Evolutionary conservation across 2,329 filamentous ascomycete species (phyloP), one percentile per base, ranked within the genome.

Genomic region (Paraphoma sp.): DNA sequence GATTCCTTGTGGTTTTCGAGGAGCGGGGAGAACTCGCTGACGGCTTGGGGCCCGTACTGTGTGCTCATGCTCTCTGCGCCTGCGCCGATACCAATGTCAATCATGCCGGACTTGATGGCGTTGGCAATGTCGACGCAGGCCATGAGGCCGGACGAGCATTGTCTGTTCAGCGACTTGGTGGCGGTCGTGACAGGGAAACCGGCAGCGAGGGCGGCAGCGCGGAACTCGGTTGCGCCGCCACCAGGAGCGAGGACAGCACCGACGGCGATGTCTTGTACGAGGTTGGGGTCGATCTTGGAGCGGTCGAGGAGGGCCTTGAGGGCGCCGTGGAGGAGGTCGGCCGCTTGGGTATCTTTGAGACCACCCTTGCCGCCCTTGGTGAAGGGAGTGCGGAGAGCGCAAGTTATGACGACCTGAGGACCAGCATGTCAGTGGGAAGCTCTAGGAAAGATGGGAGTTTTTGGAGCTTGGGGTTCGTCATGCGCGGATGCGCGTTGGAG

Each of bases 1-100:
- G 93, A 86, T 75, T 95, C 89, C 63, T 87, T 84, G 82, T 94
- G 86, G 69, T 82, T 86, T 74, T 97, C 91, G 62, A 98, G 87
- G 51, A 92, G 85, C 48, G 96, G 92, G 30, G 91, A 95, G 85
- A 98, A 97, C 79, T 98, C 95, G 60, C 89, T 87, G 14, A 98
- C 94, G 59, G 95, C 95, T 44, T 83, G 84, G 23, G 94, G 93
- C 33, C 94, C 95, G 77, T 98, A 98, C 74, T 97, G 91, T 55
- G 84, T 84, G 72, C 87, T 91, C 95, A 99, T 99, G 83, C 91
- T 95, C 87, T 99, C 95, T 23, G 97, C 93, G 72, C 95, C 95
- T 17, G 93, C 93, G 66, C 94, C 95, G 67, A 98, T 87, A 68
- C 95, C 95, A 61, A 98, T 81, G 65, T 98, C 94, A 73, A 98